Conservation (phyloP, 2,329 filamentous ascomycete species). For the Ophidiomyces ophidiicola region DNA sequence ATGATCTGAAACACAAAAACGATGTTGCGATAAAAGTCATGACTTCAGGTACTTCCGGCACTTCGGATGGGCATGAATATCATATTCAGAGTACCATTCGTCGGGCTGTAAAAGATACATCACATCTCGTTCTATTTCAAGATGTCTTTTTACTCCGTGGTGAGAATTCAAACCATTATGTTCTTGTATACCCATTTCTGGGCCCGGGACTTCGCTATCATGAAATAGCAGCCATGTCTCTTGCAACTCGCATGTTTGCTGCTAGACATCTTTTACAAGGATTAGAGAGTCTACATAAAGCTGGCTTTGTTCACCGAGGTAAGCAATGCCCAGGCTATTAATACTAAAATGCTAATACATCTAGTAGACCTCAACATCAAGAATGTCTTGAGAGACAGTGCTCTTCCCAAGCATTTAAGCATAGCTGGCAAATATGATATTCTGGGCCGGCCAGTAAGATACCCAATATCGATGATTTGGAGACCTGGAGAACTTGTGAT, state of each 20-base stretch:
- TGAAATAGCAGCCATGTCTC: constrained; percentile 13
- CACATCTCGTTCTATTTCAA: constrained; percentile 10
- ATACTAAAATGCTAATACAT: background rate
- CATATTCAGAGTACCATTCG: constrained; percentile 11
- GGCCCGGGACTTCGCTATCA: constrained; percentile 14
- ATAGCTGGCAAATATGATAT: constrained; percentile 20
- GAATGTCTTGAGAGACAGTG: constrained; percentile 23
- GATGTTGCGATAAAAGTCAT: constrained; percentile 14
- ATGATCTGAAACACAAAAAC: constrained; percentile 8
- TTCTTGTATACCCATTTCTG: constrained; percentile 19
- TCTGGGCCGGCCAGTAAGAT: constrained; percentile 20
- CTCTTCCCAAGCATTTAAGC: constrained; percentile 17
- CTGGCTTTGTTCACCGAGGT: constrained; percentile 22
- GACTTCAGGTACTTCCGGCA: background rate
- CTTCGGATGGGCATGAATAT: constrained; percentile 8
- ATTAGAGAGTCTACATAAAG: constrained; percentile 20
- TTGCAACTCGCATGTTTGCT: constrained; percentile 21
- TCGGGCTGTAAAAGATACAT: constrained; percentile 11
- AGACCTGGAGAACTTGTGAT: background rate
- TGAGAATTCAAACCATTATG: constrained; percentile 7
- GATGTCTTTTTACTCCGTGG: constrained; percentile 9
- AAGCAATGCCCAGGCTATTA: constrained; percentile 10
- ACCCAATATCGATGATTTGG: background rate
- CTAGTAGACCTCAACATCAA: constrained; percentile 20
- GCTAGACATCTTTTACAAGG: constrained; percentile 21